These are phyloP conservation scores for Collybiopsis luxurians DNA, from an alignment of 768 basidiomycete species.

Conservation along the genomic window DNA sequence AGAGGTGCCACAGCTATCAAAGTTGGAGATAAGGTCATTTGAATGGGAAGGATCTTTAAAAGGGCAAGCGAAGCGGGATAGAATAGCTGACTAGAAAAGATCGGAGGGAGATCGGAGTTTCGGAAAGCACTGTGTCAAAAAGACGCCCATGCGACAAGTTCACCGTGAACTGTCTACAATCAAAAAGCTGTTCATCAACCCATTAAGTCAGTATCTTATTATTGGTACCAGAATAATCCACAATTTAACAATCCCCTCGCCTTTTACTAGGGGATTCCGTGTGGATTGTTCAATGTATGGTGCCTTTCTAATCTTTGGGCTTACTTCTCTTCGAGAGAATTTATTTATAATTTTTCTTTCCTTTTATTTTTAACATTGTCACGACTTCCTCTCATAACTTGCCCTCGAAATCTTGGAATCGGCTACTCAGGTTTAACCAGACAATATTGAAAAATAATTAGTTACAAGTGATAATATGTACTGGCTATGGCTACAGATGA, in stretches of 20 bases:
- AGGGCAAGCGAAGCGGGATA: no score
- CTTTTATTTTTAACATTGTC: not conserved
- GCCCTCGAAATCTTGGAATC: not conserved
- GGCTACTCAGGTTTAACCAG: no score
- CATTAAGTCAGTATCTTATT: not conserved
- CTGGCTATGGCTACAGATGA: not conserved
- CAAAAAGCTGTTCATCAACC: not conserved
- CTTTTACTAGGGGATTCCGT: slow-evolving; percentile 34
- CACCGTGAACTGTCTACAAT: slow-evolving; percentile 9
- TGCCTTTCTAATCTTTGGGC: slow-evolving; percentile 8
- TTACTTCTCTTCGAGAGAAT: slow-evolving; percentile 3
- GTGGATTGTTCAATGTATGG: slow-evolving; percentile 16
- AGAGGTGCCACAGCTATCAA: no score
- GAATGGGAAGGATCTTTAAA: no score
- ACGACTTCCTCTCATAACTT: no score
- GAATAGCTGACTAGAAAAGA: no score
- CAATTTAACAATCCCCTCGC: slow-evolving; percentile 30
- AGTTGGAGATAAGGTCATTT: no score
- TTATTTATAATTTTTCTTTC: not conserved
- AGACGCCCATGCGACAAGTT: no score
- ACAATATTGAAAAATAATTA: not conserved
- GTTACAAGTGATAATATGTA: not conserved
- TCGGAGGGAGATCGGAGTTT: no score
- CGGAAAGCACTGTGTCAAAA: no score
- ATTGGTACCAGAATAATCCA: slow-evolving; percentile 22